phyloP scores from a whole-genome alignment of 345 rosid species.

The Moricandia moricandioides region DNA sequence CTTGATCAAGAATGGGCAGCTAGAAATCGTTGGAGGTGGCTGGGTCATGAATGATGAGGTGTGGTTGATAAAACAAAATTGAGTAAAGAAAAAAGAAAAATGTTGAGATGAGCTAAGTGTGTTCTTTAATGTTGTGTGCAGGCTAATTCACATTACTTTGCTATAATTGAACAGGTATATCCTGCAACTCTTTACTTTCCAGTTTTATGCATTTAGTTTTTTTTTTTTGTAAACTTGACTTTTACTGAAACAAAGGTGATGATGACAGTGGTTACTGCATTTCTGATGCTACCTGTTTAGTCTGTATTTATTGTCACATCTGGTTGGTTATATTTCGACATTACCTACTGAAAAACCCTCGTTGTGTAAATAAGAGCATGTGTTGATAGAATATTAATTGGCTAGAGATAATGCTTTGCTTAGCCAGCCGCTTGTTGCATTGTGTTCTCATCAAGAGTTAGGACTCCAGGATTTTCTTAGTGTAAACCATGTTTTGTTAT shows the following conservation, averaged over 20 bases:
- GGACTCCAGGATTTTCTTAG: not conserved
- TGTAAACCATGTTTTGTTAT: not conserved
- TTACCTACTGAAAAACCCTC: constrained; percentile 3
- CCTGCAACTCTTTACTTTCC: not conserved
- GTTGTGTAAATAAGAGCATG: not conserved
- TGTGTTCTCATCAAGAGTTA: not conserved
- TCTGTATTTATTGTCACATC: constrained; percentile 14
- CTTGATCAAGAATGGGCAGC: constrained; percentile 83
- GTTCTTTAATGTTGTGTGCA: constrained; percentile 43
- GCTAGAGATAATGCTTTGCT: constrained; percentile 7
- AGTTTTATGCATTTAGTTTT: not conserved
- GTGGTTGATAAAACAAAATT: not conserved
- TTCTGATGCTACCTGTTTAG: constrained; percentile 1
- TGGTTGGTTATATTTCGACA: constrained; percentile 11
- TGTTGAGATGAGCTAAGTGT: constrained; percentile 21
- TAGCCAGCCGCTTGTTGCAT: constrained; percentile 4
- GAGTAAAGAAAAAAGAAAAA: not conserved
- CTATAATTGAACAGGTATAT: constrained; percentile 92
- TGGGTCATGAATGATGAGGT: constrained; percentile 99
- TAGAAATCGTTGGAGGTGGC: constrained; percentile 99
- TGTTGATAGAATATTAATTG: not conserved
- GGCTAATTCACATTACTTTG: constrained; percentile 98
- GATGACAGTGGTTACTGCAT: constrained; percentile 7
- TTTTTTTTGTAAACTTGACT: not conserved
- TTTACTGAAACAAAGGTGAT: not conserved